Evolutionary conservation across 2,329 filamentous ascomycete genomes (phyloP).

Genomic region (Paramyrothecium roridum): DNA sequence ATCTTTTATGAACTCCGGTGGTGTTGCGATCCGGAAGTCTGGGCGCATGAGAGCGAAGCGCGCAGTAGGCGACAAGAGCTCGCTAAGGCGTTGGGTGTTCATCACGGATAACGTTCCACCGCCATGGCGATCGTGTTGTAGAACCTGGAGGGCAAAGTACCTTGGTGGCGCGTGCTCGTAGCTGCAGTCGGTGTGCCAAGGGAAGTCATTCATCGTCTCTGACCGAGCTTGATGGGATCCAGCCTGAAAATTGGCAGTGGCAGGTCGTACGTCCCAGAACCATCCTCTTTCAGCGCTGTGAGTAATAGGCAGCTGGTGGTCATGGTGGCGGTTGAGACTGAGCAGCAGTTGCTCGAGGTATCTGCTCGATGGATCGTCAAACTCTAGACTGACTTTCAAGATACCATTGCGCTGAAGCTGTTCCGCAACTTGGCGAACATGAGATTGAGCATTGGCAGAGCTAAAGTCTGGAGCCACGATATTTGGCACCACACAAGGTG

Average conservation of each 20-base stretch:
- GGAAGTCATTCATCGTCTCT: slow-evolving; percentile 38
- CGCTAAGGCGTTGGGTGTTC: slow-evolving; percentile 24
- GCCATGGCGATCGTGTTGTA: slow-evolving; percentile 34
- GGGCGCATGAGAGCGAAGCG: slow-evolving; percentile 15
- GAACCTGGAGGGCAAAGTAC: slow-evolving; percentile 38
- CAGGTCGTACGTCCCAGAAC: slow-evolving; percentile 41
- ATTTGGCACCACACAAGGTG: slow-evolving; percentile 3
- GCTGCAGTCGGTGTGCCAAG: slow-evolving; percentile 43
- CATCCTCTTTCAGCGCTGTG: slow-evolving; percentile 38
- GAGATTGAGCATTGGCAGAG: slow-evolving; percentile 8
- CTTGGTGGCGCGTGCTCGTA: slow-evolving; percentile 33
- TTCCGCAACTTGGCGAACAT: slow-evolving; percentile 11
- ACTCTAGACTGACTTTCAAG: slow-evolving; percentile 30
- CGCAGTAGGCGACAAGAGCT: slow-evolving; percentile 19
- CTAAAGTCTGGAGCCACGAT: slow-evolving; percentile 10
- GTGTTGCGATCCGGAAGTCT: slow-evolving; percentile 28
- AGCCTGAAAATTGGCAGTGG: slow-evolving; percentile 20
- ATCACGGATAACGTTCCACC: slow-evolving; percentile 37
- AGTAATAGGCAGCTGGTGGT: slow-evolving; percentile 33
- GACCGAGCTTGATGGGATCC: slow-evolving; percentile 30
- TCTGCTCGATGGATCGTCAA: slow-evolving; percentile 24
- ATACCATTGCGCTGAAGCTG: slow-evolving; percentile 21
- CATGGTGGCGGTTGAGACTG: slow-evolving; percentile 26
- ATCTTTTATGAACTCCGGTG: slow-evolving; percentile 30
- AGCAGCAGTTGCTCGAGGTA: slow-evolving; percentile 30